These are phyloP conservation scores for Chondrus crispus DNA, from an alignment of 23 red algal species.

Conservation along the genomic window DNA sequence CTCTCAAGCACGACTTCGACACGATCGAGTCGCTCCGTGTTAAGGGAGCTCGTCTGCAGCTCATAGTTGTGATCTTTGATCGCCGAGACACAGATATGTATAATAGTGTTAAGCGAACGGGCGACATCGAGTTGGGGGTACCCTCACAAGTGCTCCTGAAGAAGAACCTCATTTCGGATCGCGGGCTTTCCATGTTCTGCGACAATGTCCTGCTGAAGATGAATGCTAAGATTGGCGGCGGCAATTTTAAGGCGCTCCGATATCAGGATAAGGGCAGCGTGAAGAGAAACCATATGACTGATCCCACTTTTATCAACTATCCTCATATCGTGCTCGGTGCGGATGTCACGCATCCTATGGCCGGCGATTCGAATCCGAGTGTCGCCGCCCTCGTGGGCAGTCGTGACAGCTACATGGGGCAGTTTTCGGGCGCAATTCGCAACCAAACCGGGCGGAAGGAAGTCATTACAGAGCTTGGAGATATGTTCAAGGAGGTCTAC, in stretches of 20 bases:
- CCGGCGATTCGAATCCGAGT: conserved; percentile 17
- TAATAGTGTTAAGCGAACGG: conserved; percentile 30
- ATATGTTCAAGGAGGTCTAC: conserved; percentile 24
- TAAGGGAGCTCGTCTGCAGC: conserved; percentile 20
- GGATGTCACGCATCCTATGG: conserved; percentile 56
- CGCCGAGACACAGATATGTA: conserved; percentile 28
- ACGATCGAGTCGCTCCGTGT: neutral
- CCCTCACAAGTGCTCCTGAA: conserved; percentile 28
- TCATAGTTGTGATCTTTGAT: conserved; percentile 46
- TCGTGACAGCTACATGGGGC: conserved; percentile 8
- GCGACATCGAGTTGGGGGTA: conserved; percentile 23
- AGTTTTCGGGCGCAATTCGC: conserved; percentile 32
- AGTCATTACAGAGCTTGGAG: conserved; percentile 27
- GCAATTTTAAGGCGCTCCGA: neutral
- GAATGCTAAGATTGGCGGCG: conserved; percentile 69
- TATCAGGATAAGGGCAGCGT: neutral
- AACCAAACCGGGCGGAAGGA: conserved; percentile 25
- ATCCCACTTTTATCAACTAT: conserved; percentile 6
- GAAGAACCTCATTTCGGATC: neutral
- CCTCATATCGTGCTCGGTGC: conserved; percentile 43
- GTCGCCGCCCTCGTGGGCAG: conserved; percentile 63
- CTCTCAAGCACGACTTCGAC: neutral
- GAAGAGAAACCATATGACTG: neutral
- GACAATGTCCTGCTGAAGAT: conserved; percentile 66
- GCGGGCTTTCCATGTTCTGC: conserved; percentile 29